Base-by-base conservation (phyloP, 495 filamentous ascomycete genomes). In the Lophiotrema nucula region DNA sequence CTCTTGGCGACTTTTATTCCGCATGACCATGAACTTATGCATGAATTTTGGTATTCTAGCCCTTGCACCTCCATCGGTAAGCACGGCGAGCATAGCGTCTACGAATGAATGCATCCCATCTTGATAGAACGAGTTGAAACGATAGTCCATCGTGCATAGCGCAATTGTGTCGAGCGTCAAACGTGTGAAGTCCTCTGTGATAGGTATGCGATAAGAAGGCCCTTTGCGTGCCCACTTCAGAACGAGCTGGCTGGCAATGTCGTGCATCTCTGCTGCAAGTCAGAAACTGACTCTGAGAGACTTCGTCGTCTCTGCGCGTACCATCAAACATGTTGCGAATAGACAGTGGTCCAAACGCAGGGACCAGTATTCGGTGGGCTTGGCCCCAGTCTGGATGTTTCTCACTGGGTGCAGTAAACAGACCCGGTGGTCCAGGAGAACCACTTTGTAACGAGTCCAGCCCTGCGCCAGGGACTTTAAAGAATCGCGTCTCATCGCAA, bases 181-280 rank as follows among this genome's bases (percentile, higher is more conserved):
- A 10, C 86, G 80, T 2, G 88, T 90, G 56, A 91, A 89, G 68
- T 90, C 85, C n/a, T 85, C 85, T 0, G 81, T 77, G 1, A 81
- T 81, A 23, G 72, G 69, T 59, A 90, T 88, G 16, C 77, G 71
- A 16, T 76, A 59, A 2, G 73, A 63, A 0, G 81, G 69, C 0
- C 87, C 88, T 56, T 81, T 76, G 24, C 87, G 80, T 15, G 84
- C 86, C 85, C 86, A 91, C 70, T 90, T 90, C 60, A 88, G 76
- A 10, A 80, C 77, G n/a, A 91, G 72, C 56, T 92, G 87, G 0
- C 72, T 73, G 0, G 84, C 78, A 44, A 90, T 81, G 64, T 90
- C 88, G 54, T 86, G 82, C 87, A 91, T 90, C 52, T 86, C 84
- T 53, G 22, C 41, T 39, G 39, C 11, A 11, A 18, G 39, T 43